A percentile compares a stretch with the other conserved stretches of the same genome.
Conservation (phyloP, 495 filamentous ascomycete species). For the Aspergillus cavernicola region DNA sequence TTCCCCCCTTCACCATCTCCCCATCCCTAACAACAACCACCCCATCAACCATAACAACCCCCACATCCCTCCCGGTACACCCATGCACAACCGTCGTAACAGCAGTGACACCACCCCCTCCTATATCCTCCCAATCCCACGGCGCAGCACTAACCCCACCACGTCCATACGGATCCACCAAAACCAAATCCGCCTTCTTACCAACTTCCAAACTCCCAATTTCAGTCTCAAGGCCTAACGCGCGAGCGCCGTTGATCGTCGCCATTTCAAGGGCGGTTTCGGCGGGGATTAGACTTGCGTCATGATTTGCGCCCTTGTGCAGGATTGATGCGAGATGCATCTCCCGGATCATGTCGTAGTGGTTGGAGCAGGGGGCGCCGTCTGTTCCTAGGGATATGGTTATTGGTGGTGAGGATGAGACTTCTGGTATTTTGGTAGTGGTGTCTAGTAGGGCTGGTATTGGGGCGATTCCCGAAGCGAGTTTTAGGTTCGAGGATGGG, state of each 20-base stretch:
- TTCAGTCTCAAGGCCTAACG: constrained; percentile 40
- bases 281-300: constrained; percentile 42
- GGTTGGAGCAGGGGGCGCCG: constrained; percentile 50
- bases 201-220: constrained; percentile 50
- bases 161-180: constrained; percentile 32
- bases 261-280: constrained; percentile 48
- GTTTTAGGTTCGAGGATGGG: constrained; percentile 47
- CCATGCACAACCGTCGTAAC: constrained; percentile 47
- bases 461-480: constrained; percentile 45
- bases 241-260: constrained; percentile 47
- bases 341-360: constrained; percentile 48
- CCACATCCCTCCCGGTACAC: constrained; percentile 46
- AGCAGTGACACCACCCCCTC: constrained; percentile 24
- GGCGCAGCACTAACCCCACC: constrained; percentile 9
- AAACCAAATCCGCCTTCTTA: constrained; percentile 54
- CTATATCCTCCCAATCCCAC: constrained; percentile 9
- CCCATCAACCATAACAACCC: constrained; percentile 45
- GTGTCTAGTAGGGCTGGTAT: constrained; percentile 35
- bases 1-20: constrained; percentile 28
- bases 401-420: too few relatives aligned
- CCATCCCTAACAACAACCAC: constrained; percentile 16
- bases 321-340: constrained; percentile 50
- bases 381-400: constrained; percentile 43
- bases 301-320: constrained; percentile 43
- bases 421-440: too few relatives aligned